phyloP scores from a whole-genome alignment of 495 filamentous ascomycete species.

The Astrothelium macrocarpum region DNA sequence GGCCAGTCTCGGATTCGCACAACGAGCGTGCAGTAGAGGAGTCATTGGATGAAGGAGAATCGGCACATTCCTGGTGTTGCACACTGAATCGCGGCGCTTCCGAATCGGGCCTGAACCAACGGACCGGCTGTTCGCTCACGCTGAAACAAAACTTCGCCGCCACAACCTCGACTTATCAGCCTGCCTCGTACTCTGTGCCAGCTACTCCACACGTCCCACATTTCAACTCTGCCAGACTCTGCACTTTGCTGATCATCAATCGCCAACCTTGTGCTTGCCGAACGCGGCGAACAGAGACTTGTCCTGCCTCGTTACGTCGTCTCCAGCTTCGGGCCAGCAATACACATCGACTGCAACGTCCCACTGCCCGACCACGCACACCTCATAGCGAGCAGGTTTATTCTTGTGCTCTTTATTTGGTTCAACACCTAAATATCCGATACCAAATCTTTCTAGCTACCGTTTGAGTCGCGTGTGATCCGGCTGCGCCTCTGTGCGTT shows the following conservation, averaged over 20 bases:
- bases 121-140: background rate
- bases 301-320: background rate
- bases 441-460: background rate
- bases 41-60: background rate
- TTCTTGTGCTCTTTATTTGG: background rate
- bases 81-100: slow-evolving; percentile 4
- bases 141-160: slow-evolving; percentile 6
- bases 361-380: background rate
- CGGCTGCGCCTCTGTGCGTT: background rate
- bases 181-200: background rate
- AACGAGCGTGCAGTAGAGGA: background rate
- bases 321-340: background rate
- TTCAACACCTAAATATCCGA: background rate
- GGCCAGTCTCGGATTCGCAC: no score
- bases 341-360: background rate
- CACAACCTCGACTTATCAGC: slow-evolving; percentile 4
- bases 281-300: background rate
- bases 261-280: background rate
- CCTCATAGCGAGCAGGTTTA: background rate
- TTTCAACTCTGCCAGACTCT: background rate
- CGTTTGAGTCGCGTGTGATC: slow-evolving; percentile 1
- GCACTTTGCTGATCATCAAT: background rate
- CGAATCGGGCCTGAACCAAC: slow-evolving; percentile 6
- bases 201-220: background rate
- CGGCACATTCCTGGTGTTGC: background rate